phyloP scores from a whole-genome alignment of 768 basidiomycete species.

The Suillus sp. region DNA sequence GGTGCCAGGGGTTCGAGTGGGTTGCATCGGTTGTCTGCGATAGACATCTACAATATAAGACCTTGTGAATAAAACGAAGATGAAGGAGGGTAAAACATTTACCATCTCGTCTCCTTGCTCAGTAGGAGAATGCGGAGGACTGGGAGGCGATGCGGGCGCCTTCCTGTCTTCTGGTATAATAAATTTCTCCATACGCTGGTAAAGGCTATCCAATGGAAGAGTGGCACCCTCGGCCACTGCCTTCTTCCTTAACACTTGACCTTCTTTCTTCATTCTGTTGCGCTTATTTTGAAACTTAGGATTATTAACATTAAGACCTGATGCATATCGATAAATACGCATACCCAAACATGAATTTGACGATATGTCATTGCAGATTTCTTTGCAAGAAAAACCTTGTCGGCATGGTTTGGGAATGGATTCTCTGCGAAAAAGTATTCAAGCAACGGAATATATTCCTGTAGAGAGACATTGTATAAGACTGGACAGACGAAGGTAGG shows the following conservation, averaged over 20 bases:
- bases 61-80: not conserved
- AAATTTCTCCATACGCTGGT: constrained; percentile 29
- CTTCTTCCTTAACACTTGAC: constrained; percentile 35
- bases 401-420: constrained; percentile 45
- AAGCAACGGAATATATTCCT: constrained; percentile 50
- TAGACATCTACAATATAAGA: not conserved
- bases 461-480: not conserved
- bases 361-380: constrained; percentile 44
- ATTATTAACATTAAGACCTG: not conserved
- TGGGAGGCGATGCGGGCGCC: not conserved
- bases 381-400: constrained; percentile 42
- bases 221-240: constrained; percentile 22
- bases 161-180: constrained; percentile 23
- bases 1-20: constrained; percentile 22
- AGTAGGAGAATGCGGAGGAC: constrained; percentile 18
- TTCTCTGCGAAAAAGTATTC: constrained; percentile 52
- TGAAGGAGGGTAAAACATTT: not conserved
- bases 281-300: constrained; percentile 58
- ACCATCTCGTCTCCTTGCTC: constrained; percentile 15
- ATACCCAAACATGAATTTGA: constrained; percentile 60
- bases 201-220: constrained; percentile 28
- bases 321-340: constrained; percentile 10
- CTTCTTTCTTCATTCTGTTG: constrained; percentile 23
- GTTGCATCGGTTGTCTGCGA: not conserved
- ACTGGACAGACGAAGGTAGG: not conserved